Evolutionary conservation across 1,139 yeast species (phyloP).

Genomic region (Ogataea hybrid): DNA sequence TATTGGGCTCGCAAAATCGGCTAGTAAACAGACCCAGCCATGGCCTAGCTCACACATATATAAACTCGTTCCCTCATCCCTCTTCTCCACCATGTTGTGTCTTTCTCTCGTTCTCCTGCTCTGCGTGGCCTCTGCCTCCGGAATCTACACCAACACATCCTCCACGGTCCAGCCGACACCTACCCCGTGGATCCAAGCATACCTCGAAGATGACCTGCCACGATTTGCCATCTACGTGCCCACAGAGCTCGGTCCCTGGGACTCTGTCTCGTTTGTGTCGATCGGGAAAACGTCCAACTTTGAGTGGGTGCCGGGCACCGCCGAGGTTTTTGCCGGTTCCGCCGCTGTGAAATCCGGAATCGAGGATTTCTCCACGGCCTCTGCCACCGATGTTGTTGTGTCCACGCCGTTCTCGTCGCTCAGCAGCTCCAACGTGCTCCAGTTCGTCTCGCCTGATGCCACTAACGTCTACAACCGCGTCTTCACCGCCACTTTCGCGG

Average conservation of each 20-base stretch:
- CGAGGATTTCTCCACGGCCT: slow-evolving; percentile 12
- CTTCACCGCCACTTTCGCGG: slow-evolving; percentile 22
- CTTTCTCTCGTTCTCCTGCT: slow-evolving; percentile 5
- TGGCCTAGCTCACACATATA: neutral
- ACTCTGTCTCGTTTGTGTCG: slow-evolving; percentile 18
- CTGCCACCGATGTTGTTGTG: slow-evolving; percentile 13
- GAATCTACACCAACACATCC: slow-evolving; percentile 11
- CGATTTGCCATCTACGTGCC: slow-evolving; percentile 22
- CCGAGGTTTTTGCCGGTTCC: slow-evolving; percentile 8
- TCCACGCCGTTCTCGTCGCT: slow-evolving; percentile 4
- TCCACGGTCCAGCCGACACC: slow-evolving; percentile 13
- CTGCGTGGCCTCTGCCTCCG: slow-evolving; percentile 8
- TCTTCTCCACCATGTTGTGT: slow-evolving; percentile 2
- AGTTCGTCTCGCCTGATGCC: slow-evolving; percentile 14
- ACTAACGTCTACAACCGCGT: slow-evolving; percentile 3
- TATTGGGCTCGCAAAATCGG: neutral
- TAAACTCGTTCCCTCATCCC: neutral
- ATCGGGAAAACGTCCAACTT: slow-evolving; percentile 15
- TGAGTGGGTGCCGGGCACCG: slow-evolving; percentile 19
- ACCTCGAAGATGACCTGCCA: slow-evolving; percentile 19
- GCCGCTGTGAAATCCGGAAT: slow-evolving; percentile 7
- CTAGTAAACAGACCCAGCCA: neutral
- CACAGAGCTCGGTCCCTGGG: slow-evolving; percentile 21
- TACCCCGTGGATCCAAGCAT: slow-evolving; percentile 19
- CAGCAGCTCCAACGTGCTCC: slow-evolving; percentile 11